These are phyloP conservation scores for Pseudogymnoascus sp. DNA, from an alignment of 2,329 filamentous ascomycete genomes.

Conservation along the genomic window DNA sequence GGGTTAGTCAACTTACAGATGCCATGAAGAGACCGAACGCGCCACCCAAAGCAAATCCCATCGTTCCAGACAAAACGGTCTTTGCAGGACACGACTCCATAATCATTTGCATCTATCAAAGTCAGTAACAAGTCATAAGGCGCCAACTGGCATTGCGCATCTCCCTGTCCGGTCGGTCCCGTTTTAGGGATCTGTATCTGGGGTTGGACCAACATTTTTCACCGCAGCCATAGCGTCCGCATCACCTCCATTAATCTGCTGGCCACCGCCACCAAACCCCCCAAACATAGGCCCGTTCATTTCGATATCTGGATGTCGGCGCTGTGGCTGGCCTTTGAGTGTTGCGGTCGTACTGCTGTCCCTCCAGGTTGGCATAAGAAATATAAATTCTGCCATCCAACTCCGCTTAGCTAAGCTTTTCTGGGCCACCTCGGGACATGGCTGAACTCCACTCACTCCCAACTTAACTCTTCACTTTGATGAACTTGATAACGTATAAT, in stretches of 20 bases:
- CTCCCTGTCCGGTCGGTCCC: background rate
- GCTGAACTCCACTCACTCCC: background rate
- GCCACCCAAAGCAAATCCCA: conserved; percentile 90
- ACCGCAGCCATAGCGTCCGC: conserved; percentile 27
- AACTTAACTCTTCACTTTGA: background rate
- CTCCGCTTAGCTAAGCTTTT: conserved; percentile 11
- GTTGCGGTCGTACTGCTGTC: background rate
- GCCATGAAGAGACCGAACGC: conserved; percentile 98
- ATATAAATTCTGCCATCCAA: conserved; percentile 7
- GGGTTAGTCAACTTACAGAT: conserved; percentile 55
- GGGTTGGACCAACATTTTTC: conserved; percentile 24
- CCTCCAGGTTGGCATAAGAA: background rate
- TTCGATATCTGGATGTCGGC: background rate
- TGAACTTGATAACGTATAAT: background rate
- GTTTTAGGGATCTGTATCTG: background rate
- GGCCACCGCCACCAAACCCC: conserved; percentile 13
- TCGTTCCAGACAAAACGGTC: conserved; percentile 79
- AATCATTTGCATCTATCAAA: conserved; percentile 27
- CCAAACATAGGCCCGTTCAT: conserved; percentile 25
- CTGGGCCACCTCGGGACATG: background rate
- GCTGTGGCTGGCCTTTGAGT: background rate
- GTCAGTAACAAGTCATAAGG: conserved; percentile 8
- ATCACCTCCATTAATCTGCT: conserved; percentile 18
- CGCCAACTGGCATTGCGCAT: background rate
- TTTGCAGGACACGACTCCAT: conserved; percentile 95